Evolutionary conservation across 1,139 yeast genomes (phyloP), one percentile per base, ranked within the genome.

Genomic region (Pneumocystis canis): DNA sequence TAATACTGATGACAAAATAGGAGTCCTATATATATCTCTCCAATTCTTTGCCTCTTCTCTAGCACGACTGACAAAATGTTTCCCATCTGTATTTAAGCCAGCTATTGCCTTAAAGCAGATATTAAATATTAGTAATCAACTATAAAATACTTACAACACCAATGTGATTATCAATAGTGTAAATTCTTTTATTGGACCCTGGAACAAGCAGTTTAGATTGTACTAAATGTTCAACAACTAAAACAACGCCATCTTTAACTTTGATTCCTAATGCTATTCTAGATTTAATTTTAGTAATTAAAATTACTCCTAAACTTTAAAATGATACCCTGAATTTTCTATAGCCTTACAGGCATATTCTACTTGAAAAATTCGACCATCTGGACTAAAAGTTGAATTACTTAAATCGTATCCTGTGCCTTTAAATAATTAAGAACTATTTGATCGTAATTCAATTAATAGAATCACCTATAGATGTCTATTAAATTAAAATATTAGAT

Each of bases 261-360:
- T 87, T 87, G 73, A 94, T 85, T 56, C 97, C 99, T 69, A 94
- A 80, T 35, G 97, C 85, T 47, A n/a, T 47, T 47, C 54, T 47
- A 31, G 0, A 98, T 92, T 16, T 97, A 94, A 58, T 62, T 39
- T 25, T 3, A 28, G 47, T 20, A 58, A 20, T 32, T 37, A 59
- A 32, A 5, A 37, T 53, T 14, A 54, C 16, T 16, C 14, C 3
- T 11, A 25, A 5, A 37, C 18, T 20, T 3, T 14, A 32, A 33
- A 25, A 30, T 20, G 4, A 96, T 61, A 62, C 63, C 63, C 64
- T 16, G 67, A 97, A 72, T 89, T 90, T 74, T 94, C 98, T 6
- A 92, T 97, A 1, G 98, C 98, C 74, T 94, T 94, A 73, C 87
- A 81, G 58, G 99, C 99, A 71, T 94, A 94, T 76, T 94, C 98